Conservation (phyloP, 2,329 filamentous ascomycete species). For the Alternaria infectoria region DNA sequence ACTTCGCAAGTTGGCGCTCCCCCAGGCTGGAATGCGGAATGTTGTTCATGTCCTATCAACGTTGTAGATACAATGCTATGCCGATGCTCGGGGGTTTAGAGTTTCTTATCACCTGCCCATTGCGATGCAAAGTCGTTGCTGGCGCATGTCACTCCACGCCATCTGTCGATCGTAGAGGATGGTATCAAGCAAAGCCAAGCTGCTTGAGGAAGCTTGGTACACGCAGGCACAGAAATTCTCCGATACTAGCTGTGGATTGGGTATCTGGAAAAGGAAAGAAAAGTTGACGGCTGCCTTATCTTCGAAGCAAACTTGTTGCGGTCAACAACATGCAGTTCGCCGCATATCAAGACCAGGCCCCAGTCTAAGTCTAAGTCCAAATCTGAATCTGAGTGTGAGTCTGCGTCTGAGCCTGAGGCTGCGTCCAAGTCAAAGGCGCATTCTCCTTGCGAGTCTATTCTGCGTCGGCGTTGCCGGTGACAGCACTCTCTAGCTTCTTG, state of each 20-base stretch:
- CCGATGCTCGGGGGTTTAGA: neutral
- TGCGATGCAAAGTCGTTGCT: neutral
- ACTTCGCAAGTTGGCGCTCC: neutral
- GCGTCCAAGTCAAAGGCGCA: neutral
- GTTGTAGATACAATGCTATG: neutral
- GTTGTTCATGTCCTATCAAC: neutral
- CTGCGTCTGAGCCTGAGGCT: neutral
- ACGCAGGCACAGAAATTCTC: neutral
- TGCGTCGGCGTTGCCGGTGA: conserved; percentile 43
- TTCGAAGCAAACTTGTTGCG: neutral
- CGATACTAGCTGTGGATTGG: neutral
- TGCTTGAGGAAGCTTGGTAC: conserved; percentile 20
- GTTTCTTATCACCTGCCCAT: neutral
- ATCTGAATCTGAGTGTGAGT: neutral
- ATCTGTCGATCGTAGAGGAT: neutral
- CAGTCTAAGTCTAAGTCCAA: neutral
- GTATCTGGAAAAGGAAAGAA: neutral
- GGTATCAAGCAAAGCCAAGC: conserved; percentile 14
- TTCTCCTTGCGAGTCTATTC: conserved; percentile 1
- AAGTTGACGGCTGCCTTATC: neutral
- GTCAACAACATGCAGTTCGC: neutral
- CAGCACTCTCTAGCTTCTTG: conserved; percentile 67
- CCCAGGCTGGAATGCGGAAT: neutral
- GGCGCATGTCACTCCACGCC: neutral
- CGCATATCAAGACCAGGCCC: neutral